Percentiles rank a stretch among this genome's conserved stretches.
phyloP scores from a whole-genome alignment of 2,329 filamentous ascomycete genomes.

The Cladosporium sp. region DNA sequence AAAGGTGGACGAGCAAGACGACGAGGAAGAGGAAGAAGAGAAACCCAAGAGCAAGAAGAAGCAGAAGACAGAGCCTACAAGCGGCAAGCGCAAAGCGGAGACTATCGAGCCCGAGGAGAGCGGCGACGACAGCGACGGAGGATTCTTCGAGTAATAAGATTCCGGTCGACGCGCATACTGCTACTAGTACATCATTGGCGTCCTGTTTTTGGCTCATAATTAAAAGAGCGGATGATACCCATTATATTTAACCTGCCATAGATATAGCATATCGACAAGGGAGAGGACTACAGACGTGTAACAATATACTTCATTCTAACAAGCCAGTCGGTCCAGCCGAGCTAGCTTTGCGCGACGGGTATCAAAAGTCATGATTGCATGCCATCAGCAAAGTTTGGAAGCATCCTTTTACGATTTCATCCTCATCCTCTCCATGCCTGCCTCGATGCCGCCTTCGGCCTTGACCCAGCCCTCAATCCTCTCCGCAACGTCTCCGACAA shows the following conservation, averaged over 20 bases:
- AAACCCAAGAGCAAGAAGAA: constrained; percentile 6
- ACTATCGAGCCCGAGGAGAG: constrained; percentile 18
- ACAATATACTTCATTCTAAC: background rate
- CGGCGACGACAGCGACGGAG: constrained; percentile 33
- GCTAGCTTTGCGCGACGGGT: background rate
- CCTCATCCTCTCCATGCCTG: constrained; percentile 6
- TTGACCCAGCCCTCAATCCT: constrained; percentile 33
- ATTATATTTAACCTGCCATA: constrained; percentile 8
- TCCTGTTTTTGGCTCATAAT: constrained; percentile 1
- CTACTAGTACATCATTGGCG: background rate
- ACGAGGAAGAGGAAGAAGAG: background rate
- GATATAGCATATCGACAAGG: constrained; percentile 7
- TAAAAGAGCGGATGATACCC: constrained; percentile 11
- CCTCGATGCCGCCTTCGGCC: constrained; percentile 17
- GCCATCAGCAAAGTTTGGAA: background rate
- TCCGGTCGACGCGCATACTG: background rate
- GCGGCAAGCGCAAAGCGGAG: constrained; percentile 17
- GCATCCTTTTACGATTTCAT: background rate
- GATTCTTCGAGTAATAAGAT: constrained; percentile 32
- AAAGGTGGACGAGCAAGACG: background rate
- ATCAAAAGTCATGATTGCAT: background rate
- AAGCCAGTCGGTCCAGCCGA: constrained; percentile 2
- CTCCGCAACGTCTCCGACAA: constrained; percentile 35
- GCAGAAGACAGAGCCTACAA: background rate
- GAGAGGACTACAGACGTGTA: background rate